Evolutionary conservation across 129 eudicot genomes (phyloP), one percentile per base, ranked within the genome.

Genomic region (Pittosporum tobira): DNA sequence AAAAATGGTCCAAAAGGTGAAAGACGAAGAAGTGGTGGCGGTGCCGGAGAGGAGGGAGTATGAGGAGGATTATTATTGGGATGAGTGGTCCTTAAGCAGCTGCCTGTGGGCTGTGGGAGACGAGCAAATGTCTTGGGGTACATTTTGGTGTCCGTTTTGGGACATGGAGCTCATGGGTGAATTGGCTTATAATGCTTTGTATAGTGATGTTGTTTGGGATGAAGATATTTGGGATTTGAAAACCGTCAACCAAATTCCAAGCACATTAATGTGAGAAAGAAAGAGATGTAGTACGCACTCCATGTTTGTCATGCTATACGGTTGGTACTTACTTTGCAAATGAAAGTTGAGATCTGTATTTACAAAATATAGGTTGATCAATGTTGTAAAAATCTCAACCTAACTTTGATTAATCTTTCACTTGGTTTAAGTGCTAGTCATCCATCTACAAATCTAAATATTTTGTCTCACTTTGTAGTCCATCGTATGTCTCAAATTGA

Each of bases 121-220:
- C 57, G 84, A 79, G 59, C 75, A 74, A 52, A 79, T 74, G 77
- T 66, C 75, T 23, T 79, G 84, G 84, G 80, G 75, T 1, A 70
- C 74, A 10, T 42, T 6, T 50, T 75, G 80, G 80, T 73, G 12
- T 24, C 76, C 77, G 1, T 62, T 51, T 65, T 62, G 71, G 80
- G 80, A 71, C 26, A 50, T 57, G 54, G 83, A 62, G 14, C 29
- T 61, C 27, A 45, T 4, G 38, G 38, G 38, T 31, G 38, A 31
- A 31, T n/a, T n/a, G n/a, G 38, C 11, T 31, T 31, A 5, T 31
- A 31, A 5, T 31, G 38, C 38, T 31, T 31, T 31, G 38, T 31
- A 31, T 31, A 31, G 50, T 62, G 77, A 73, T 57, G 77, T 73
- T 44, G 52, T 78, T 18, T 71, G 72, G 79, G 84, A 77, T 43